Percentiles rank a stretch among this genome's conserved stretches.
phyloP scores from a whole-genome alignment of 2,329 filamentous ascomycete genomes.

The Magnaporthiopsis rhizophila region DNA sequence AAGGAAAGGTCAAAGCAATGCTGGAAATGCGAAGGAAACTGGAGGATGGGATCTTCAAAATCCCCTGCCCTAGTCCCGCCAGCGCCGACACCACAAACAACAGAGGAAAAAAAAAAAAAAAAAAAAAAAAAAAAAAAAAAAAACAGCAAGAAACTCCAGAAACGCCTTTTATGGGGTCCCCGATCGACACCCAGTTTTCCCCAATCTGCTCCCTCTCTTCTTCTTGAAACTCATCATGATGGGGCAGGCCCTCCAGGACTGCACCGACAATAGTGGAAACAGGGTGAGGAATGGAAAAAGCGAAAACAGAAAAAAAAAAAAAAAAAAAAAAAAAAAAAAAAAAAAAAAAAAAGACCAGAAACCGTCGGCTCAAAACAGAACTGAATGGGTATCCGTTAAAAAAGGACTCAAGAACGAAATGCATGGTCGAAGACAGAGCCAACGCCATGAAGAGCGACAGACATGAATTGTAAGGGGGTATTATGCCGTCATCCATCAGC shows the following conservation, averaged over 20 bases:
- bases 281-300: no score
- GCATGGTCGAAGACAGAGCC: background rate
- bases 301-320: background rate
- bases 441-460: constrained; percentile 3
- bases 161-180: constrained; percentile 6
- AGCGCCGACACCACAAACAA: constrained; percentile 1
- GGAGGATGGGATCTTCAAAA: no score
- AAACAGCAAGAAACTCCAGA: background rate
- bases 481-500: no score
- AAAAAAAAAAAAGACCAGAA: background rate
- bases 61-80: background rate
- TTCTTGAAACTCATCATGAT: no score
- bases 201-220: no score
- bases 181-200: background rate
- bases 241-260: no score
- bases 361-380: constrained; percentile 3
- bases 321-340: no score
- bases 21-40: no score
- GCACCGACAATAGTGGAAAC: no score
- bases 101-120: no score
- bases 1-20: no score
- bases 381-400: constrained; percentile 5
- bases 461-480: background rate
- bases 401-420: background rate
- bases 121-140: background rate